Evolutionary conservation across 306 rosid genomes (phyloP).

Genomic region (Cucurbita argyrosperma): DNA sequence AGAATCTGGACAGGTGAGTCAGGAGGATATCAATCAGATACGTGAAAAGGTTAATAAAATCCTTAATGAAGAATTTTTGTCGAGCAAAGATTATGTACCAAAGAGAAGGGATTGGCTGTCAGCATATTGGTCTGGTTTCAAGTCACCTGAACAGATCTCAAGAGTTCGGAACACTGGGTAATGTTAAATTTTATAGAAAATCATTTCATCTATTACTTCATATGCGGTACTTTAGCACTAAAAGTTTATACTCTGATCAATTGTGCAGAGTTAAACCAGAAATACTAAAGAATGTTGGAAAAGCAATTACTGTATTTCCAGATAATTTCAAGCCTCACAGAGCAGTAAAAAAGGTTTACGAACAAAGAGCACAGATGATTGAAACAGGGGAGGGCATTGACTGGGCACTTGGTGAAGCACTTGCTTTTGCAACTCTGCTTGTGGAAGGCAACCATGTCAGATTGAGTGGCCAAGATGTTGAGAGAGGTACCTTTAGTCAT

Average conservation of each 20-base stretch:
- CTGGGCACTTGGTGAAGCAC: slow-evolving; percentile 94
- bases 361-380: slow-evolving; percentile 75
- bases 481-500: slow-evolving; percentile 96
- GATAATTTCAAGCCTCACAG: slow-evolving; percentile 72
- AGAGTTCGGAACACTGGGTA: slow-evolving; percentile 92
- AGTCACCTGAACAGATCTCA: slow-evolving; percentile 93
- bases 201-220: neutral
- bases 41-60: slow-evolving; percentile 53
- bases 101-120: slow-evolving; percentile 95
- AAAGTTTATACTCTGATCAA: neutral
- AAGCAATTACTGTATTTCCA: slow-evolving; percentile 73
- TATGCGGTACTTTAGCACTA: neutral
- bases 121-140: slow-evolving; percentile 89
- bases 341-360: slow-evolving; percentile 86
- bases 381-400: slow-evolving; percentile 91
- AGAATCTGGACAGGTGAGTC: slow-evolving; percentile 53
- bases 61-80: slow-evolving; percentile 74
- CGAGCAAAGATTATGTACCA: slow-evolving; percentile 85
- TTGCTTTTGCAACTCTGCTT: slow-evolving; percentile 82
- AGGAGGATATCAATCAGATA: slow-evolving; percentile 58
- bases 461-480: slow-evolving; percentile 94
- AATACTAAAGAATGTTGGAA: slow-evolving; percentile 80
- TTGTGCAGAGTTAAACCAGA: slow-evolving; percentile 71
- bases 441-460: slow-evolving; percentile 95
- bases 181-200: neutral